Evolutionary conservation across 1,284 basidiomycete genomes (phyloP).

Genomic region (Sporisorium exsertum): DNA sequence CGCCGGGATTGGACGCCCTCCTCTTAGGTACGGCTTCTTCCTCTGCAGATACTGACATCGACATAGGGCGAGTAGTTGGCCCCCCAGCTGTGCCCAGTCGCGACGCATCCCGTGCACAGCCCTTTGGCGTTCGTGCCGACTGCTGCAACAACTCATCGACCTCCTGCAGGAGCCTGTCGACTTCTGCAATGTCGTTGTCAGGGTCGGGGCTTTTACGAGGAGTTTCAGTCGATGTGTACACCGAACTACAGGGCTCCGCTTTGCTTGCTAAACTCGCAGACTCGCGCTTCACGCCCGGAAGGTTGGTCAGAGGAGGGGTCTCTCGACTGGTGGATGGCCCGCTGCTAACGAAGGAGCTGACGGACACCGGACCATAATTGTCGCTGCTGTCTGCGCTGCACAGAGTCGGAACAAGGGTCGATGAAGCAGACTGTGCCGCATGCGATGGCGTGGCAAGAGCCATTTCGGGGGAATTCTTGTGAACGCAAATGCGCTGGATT

Average conservation of each 20-base stretch:
- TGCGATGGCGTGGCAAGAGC: background rate
- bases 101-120: background rate
- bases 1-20: background rate
- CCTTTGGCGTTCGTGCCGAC: background rate
- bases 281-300: no score
- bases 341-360: background rate
- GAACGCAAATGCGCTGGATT: background rate
- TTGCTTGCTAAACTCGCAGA: background rate
- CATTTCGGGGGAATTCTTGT: background rate
- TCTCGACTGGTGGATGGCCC: background rate
- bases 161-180: background rate
- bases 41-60: background rate
- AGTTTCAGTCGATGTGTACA: background rate
- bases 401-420: background rate
- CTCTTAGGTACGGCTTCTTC: background rate
- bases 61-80: background rate
- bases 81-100: background rate
- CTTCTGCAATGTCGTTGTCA: background rate
- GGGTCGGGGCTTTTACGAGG: background rate
- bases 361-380: no score
- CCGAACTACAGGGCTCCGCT: background rate
- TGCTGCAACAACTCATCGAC: background rate
- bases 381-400: background rate
- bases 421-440: background rate
- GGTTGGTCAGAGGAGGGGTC: background rate